Percentiles rank a stretch among this genome's conserved stretches.
phyloP scores from a whole-genome alignment of 2,329 filamentous ascomycete species.

The Calonectria hawksworthii region DNA sequence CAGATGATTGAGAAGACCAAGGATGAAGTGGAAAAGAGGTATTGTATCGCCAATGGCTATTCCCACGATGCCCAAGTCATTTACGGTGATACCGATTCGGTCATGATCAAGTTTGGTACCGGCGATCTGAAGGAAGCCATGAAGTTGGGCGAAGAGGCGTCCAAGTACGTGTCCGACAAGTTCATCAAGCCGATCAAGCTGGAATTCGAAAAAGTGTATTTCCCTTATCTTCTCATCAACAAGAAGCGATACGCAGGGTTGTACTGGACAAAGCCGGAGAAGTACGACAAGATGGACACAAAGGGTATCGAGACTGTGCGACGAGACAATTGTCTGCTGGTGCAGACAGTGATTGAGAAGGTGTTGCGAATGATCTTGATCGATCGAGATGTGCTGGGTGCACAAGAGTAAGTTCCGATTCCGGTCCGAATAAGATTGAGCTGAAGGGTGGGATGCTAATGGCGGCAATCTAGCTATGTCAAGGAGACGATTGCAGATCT shows the following conservation, averaged over 20 bases:
- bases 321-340: slow-evolving; percentile 94
- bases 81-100: slow-evolving; percentile 98
- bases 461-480: slow-evolving; percentile 78
- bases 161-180: slow-evolving; percentile 88
- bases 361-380: slow-evolving; percentile 96
- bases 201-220: slow-evolving; percentile 99
- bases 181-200: slow-evolving; percentile 98
- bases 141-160: slow-evolving; percentile 95
- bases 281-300: slow-evolving; percentile 99
- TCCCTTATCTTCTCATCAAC: slow-evolving; percentile 98
- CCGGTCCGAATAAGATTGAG: slow-evolving; percentile 11
- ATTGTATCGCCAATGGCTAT: slow-evolving; percentile 95
- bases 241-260: slow-evolving; percentile 99
- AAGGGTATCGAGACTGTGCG: slow-evolving; percentile 99
- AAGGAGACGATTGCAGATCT: slow-evolving; percentile 96
- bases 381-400: slow-evolving; percentile 88
- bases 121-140: slow-evolving; percentile 89
- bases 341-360: slow-evolving; percentile 98
- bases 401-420: slow-evolving; percentile 82
- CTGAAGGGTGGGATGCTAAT: slow-evolving; percentile 48
- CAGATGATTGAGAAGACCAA: slow-evolving; percentile 99
- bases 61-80: slow-evolving; percentile 96
- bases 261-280: slow-evolving; percentile 94
- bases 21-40: slow-evolving; percentile 90
- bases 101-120: slow-evolving; percentile 99